Percentiles rank a stretch among this genome's conserved stretches.
Evolutionary conservation across 164 flowering plant species (phyloP).

Genomic region (Brasenia schreberi): DNA sequence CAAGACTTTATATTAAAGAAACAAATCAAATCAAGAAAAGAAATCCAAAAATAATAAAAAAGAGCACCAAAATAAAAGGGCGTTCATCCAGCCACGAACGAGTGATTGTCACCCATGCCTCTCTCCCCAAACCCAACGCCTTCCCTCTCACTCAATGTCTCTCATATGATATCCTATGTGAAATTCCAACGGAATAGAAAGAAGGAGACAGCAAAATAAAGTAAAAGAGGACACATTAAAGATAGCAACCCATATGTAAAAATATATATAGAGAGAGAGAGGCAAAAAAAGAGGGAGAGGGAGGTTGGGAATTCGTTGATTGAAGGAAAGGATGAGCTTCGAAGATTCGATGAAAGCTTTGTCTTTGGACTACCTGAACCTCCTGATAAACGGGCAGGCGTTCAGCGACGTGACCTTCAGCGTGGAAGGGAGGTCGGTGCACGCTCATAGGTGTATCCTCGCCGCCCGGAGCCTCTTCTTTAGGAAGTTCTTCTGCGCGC

Average conservation of each 20-base stretch:
- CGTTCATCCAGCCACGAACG: background rate
- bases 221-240: background rate
- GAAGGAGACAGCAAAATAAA: background rate
- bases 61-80: background rate
- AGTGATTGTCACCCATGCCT: background rate
- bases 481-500: slow-evolving; percentile 70
- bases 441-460: slow-evolving; percentile 89
- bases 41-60: too few species aligned
- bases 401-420: slow-evolving; percentile 96
- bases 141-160: background rate
- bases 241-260: background rate
- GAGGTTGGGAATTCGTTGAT: background rate
- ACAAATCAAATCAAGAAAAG: background rate
- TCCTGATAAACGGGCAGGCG: slow-evolving; percentile 95
- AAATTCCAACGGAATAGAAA: background rate
- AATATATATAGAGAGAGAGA: background rate
- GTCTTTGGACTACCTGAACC: slow-evolving; percentile 84
- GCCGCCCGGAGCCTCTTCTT: slow-evolving; percentile 90
- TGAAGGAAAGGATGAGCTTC: slow-evolving; percentile 15
- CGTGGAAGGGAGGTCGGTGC: slow-evolving; percentile 89
- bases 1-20: background rate
- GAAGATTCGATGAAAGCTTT: slow-evolving; percentile 83
- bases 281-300: background rate
- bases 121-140: background rate
- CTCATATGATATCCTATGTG: background rate